Evolutionary conservation across 2,329 filamentous ascomycete species (phyloP), one percentile per base, ranked within the genome.

Genomic region (Colletotrichum kahawae): DNA sequence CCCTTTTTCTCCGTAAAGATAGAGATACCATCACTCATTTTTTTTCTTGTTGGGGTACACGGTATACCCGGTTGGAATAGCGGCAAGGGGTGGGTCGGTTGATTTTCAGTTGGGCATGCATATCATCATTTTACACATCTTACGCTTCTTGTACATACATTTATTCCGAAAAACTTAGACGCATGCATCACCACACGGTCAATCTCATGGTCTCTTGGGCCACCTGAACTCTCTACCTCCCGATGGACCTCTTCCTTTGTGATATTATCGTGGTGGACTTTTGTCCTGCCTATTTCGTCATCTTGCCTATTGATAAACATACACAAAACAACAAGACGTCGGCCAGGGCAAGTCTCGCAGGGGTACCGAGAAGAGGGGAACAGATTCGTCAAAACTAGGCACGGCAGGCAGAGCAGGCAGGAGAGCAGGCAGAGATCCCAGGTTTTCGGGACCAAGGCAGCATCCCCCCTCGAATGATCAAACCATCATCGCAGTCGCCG

Each of bases 21-120:
- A 74, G 31, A 63, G 56, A 75, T 72, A 67, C 33, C 68, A 71
- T 59, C 66, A 24, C 68, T 67, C 68, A 67, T 75, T 66, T 62
- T 21, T 21, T 14, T 67, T 70, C 21, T 29, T 31, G 33, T 63
- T 57, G 24, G 24, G 51, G 34, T 59, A 48, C 21, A 43, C 33
- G 66, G 66, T 68, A 60, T 68, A 67, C 64, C 64, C 21, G 38
- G 43, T 43, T 56, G 48, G 51, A 51, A 27, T 12, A 34, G 51
- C 69, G 38, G 54, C 68, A 34, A 56, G 64, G 51, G 24, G 14
- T 38, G 29, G 60, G 33, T 38, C 24, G 33, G 33, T 63, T 63
- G 33, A 24, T 43, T 63, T 38, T n/a, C 9, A n/a, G 38, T 67
- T 60, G 34, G 60, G 24, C 21, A 36, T 57, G 56, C 54, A 62